Percentiles rank a stretch among this genome's conserved stretches.
Evolutionary conservation across 495 filamentous ascomycete genomes (phyloP).

Genomic region (Penicillium simplicissimum): DNA sequence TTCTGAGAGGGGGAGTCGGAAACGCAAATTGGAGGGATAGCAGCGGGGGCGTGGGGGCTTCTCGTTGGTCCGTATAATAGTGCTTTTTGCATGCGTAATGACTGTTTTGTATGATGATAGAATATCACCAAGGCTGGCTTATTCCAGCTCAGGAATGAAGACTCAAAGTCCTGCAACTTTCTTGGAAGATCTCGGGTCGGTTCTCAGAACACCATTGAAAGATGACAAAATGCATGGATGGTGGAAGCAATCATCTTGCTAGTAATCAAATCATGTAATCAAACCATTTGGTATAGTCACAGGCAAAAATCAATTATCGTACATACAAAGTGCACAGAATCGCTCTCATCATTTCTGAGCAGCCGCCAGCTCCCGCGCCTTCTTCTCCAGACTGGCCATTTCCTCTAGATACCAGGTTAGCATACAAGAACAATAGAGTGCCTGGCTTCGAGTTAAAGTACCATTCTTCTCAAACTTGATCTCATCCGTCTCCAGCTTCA

Average conservation of each 20-base stretch:
- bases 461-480: conserved; percentile 60
- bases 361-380: conserved; percentile 41
- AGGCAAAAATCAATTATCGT: not conserved
- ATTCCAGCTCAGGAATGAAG: not conserved
- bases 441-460: conserved; percentile 28
- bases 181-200: too few species aligned
- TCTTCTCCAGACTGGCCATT: conserved; percentile 43
- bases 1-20: conserved; percentile 20
- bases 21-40: conserved; percentile 28
- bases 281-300: too few species aligned
- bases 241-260: too few species aligned
- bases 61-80: conserved; percentile 3
- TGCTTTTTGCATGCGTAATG: conserved; percentile 2
- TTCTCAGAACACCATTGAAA: too few species aligned
- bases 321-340: not conserved
- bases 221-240: too few species aligned
- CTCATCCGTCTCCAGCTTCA: conserved; percentile 81
- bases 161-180: not conserved
- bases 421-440: not conserved
- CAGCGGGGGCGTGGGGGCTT: not conserved
- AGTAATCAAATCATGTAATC: too few species aligned
- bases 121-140: not conserved
- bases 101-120: conserved; percentile 14
- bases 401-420: conserved; percentile 33
- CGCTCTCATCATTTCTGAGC: conserved; percentile 27